Conservation (phyloP, 2,329 filamentous ascomycete species). For the Colletotrichum navitas region DNA sequence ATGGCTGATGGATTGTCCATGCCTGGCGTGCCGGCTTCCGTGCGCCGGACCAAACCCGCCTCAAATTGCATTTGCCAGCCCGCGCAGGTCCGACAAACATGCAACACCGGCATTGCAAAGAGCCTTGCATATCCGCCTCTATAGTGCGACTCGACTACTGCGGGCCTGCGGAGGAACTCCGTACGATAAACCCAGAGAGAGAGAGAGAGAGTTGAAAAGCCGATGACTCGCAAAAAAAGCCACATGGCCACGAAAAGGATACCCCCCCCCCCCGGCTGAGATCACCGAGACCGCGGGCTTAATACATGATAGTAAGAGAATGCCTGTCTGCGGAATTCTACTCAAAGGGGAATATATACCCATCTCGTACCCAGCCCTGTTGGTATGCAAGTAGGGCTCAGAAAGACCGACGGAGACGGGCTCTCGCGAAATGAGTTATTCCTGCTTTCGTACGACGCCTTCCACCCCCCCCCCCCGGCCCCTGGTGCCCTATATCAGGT, state of each 20-base stretch:
- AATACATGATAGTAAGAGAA: not conserved
- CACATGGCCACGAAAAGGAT: slow-evolving; percentile 35
- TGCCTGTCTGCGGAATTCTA: slow-evolving; percentile 16
- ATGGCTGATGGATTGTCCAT: slow-evolving; percentile 1
- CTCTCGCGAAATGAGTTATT: slow-evolving; percentile 29
- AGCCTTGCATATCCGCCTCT: slow-evolving; percentile 13
- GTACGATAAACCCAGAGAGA: slow-evolving; percentile 14
- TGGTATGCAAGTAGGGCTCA: slow-evolving; percentile 8
- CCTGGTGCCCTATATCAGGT: slow-evolving; percentile 12
- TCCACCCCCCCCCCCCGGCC: not conserved
- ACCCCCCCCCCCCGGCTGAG: slow-evolving; percentile 23
- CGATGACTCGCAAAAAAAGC: slow-evolving; percentile 36
- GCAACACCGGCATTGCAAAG: slow-evolving; percentile 22
- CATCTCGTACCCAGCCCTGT: slow-evolving; percentile 28
- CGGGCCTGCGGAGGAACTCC: slow-evolving; percentile 26
- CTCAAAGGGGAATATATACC: slow-evolving; percentile 6
- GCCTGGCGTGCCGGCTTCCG: not conserved
- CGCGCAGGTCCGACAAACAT: not conserved
- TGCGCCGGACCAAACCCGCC: not conserved
- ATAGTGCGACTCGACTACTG: slow-evolving; percentile 14
- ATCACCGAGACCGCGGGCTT: slow-evolving; percentile 1
- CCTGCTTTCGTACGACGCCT: not conserved
- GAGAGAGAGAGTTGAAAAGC: not conserved
- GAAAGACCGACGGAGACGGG: not conserved
- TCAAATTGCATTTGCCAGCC: not conserved